Evolutionary conservation across 352 stramenopile species (phyloP), one percentile per base, ranked within the genome.

Genomic region (Phytopythium sindhum): DNA sequence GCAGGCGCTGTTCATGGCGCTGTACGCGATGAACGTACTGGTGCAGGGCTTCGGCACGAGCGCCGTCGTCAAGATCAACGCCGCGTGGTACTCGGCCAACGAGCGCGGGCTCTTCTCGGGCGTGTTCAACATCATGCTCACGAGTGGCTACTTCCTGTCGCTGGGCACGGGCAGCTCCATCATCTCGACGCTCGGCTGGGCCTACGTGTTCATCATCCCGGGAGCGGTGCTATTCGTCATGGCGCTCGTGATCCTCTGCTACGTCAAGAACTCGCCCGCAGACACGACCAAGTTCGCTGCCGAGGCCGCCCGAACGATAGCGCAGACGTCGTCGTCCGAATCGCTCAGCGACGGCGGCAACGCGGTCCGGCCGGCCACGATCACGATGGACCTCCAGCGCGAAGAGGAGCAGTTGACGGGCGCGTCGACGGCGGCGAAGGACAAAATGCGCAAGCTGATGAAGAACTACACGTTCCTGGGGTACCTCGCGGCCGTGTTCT

Each of bases 1-100:
- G 53, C 67, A 84, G 28, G 42, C 69, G 21, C 62, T 88, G 28
- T 89, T 92, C 47, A 37, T 90, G 7, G 52, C 81, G 50, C 68
- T 92, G 24, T 92, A 89, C 64, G 81, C 84, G 0, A 41, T 67
- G 9, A 92, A 92, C 57, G 74, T 89, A 26, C 74, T 90, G 26
- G 74, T 92, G 45, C 84, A 92, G 58, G 79, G 81, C 33, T 92
- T 90, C 48, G 84, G 84, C n/a, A 90, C 81, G 19, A 92, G 84
- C 59, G 84, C 79, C 33, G 84, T 89, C n/a, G 81, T 92, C n/a
- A 92, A 92, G 72, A 92, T 92, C 68, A 90, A 92, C 52, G 84
- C 79, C 0, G 82, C 79, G 56, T 90, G 84, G 84, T 92, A 90
- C 65, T 33, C 68, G 21, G 69, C 77, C 5, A 88, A 62, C 56